phyloP scores from a whole-genome alignment of 176 grass and related monocot species.

The Elaeis guineensis region DNA sequence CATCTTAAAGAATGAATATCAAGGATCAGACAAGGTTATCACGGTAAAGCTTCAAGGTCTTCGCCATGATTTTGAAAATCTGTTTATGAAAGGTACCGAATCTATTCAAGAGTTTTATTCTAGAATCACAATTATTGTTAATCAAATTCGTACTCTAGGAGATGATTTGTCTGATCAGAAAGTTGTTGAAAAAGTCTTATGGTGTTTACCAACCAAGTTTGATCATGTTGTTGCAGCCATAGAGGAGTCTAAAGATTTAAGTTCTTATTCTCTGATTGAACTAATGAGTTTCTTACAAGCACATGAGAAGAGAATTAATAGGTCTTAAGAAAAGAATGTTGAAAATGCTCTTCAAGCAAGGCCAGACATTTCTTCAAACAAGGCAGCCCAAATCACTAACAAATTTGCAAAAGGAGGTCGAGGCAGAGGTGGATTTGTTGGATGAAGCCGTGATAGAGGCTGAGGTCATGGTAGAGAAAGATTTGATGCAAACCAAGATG shows the following conservation, averaged over 20 bases:
- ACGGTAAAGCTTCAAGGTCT: constrained; percentile 7
- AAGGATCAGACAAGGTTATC: background rate
- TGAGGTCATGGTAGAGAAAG: too few species aligned
- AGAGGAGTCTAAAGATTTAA: constrained; percentile 21
- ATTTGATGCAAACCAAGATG: too few species aligned
- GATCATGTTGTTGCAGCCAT: constrained; percentile 22
- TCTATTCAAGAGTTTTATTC: constrained; percentile 1
- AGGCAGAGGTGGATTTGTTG: background rate
- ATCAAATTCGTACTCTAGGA: constrained; percentile 10
- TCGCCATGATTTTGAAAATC: too few species aligned
- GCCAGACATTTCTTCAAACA: background rate
- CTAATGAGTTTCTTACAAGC: constrained; percentile 6
- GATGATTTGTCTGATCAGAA: constrained; percentile 4
- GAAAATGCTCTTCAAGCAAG: constrained; percentile 4
- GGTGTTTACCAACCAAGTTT: background rate
- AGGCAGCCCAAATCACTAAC: too few species aligned
- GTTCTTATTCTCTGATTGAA: constrained; percentile 4
- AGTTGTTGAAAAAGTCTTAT: background rate
- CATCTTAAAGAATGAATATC: background rate
- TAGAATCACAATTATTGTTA: constrained; percentile 3
- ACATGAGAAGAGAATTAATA: constrained; percentile 4
- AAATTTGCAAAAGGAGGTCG: background rate
- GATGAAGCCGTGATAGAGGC: too few species aligned
- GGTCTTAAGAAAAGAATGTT: background rate
- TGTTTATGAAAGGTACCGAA: background rate